Evolutionary conservation across 2,329 filamentous ascomycete species (phyloP), one percentile per base, ranked within the genome.

Genomic region (Aspergillus arachidicola): DNA sequence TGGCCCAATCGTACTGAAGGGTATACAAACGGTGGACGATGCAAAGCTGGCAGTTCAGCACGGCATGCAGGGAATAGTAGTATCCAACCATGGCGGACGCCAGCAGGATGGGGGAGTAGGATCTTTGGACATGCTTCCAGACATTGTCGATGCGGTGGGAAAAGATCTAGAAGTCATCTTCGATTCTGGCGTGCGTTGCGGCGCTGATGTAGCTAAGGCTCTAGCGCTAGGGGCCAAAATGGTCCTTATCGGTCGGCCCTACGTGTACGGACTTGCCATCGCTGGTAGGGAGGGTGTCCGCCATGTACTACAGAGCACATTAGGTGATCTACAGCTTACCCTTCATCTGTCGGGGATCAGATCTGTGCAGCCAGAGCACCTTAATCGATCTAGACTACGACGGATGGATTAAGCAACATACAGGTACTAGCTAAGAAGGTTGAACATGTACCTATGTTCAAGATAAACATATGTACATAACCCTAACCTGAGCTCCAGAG

Each of bases 1-100:
- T 61, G 87, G 87, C 1, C 85, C 87, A 0, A 85, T 91, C 54
- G 82, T 86, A 63, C 78, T 86, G 34, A 89, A 89, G 71, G 87
- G 86, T 0, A 84, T 82, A 32, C 81, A 83, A 63, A 78, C 74
- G 1, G 75, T 81, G 0, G 76, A 71, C 2, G 83, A 85, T 67
- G 82, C 82, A 7, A 71, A 73, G 57, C 74, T 75, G 58, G 82
- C 81, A 1, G 76, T 79, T 6, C 73, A 83, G 50, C 61, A 72
- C n/a, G 81, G 79, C 4, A 74, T 81, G 1, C 72, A 81, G n/a
- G 83, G 81, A 0, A 81, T 84, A 54, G 72, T 84, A 1, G 77
- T 85, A 1, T 79, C 75, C 51, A 86, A 85, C 60, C 83, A 85
- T 66, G 82, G 82, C 1, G 83, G 83, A 0, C 70, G 83, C 12